Conservation (phyloP, 2,329 filamentous ascomycete species). For the Colletotrichum brevisporum region DNA sequence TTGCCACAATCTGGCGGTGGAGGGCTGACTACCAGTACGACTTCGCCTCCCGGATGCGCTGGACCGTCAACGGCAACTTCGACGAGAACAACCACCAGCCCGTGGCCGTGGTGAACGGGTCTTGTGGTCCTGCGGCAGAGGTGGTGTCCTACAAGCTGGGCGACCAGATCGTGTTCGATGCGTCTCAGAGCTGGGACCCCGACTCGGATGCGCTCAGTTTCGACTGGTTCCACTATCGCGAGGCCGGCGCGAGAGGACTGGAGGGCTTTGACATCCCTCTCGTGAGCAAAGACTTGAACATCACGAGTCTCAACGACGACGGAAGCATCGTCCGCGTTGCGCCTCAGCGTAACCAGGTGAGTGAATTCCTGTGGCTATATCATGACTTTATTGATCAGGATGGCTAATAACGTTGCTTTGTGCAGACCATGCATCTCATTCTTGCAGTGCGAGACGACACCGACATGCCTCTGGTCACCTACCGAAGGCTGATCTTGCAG, state of each 20-base stretch:
- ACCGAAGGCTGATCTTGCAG: constrained; percentile 58
- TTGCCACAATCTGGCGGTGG: constrained; percentile 59
- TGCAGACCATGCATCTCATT: constrained; percentile 60
- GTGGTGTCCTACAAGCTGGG: constrained; percentile 52
- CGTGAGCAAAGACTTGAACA: constrained; percentile 45
- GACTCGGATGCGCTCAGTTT: constrained; percentile 59
- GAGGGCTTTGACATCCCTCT: constrained; percentile 15
- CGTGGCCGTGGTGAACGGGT: constrained; percentile 58
- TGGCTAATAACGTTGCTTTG: constrained; percentile 53
- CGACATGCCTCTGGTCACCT: constrained; percentile 58
- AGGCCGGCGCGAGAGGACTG: constrained; percentile 40
- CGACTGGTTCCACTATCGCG: constrained; percentile 64
- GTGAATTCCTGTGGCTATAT: not conserved
- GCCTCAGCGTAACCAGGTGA: constrained; percentile 1
- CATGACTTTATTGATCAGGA: not conserved
- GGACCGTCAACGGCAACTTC: constrained; percentile 48
- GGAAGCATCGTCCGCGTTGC: constrained; percentile 11
- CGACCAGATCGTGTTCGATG: constrained; percentile 57
- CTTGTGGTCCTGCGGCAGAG: constrained; percentile 52
- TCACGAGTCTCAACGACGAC: constrained; percentile 43
- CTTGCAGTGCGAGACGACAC: constrained; percentile 62
- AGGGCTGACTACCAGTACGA: constrained; percentile 56
- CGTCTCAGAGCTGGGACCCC: constrained; percentile 60
- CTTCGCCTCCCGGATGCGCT: constrained; percentile 57
- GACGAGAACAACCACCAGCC: constrained; percentile 61